Conservation (phyloP, 2,329 filamentous ascomycete species). For the Stemphylium vesicarium region DNA sequence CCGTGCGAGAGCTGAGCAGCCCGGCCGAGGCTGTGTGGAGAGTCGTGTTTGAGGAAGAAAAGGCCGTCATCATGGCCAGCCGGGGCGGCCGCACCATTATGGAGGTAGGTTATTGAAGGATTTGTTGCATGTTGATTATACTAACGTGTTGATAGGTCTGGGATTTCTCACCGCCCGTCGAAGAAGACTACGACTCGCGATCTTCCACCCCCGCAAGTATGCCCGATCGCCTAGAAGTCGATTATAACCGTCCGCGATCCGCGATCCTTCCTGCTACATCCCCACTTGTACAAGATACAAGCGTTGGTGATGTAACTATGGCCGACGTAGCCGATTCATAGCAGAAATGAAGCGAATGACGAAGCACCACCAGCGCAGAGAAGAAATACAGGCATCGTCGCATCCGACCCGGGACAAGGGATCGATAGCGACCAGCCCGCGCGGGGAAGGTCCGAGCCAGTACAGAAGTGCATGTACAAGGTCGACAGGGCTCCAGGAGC, state of each 20-base stretch:
- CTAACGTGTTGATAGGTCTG: constrained; percentile 70
- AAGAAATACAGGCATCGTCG: neutral
- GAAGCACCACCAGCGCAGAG: neutral
- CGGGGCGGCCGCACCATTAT: constrained; percentile 87
- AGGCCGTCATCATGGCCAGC: constrained; percentile 93
- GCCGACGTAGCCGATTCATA: constrained; percentile 38
- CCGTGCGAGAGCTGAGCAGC: constrained; percentile 88
- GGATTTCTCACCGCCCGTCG: constrained; percentile 84
- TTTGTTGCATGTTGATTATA: constrained; percentile 3
- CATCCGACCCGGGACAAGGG: neutral
- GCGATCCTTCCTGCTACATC: constrained; percentile 36
- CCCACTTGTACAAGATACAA: constrained; percentile 30
- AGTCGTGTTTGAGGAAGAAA: constrained; percentile 97
- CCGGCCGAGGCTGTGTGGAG: constrained; percentile 97
- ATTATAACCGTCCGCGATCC: constrained; percentile 42
- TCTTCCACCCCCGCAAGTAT: constrained; percentile 53
- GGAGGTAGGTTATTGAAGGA: constrained; percentile 71
- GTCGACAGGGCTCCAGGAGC: neutral
- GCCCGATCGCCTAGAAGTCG: constrained; percentile 47
- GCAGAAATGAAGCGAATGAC: neutral
- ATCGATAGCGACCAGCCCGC: neutral
- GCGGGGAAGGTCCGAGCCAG: neutral
- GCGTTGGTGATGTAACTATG: constrained; percentile 41
- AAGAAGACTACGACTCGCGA: constrained; percentile 52
- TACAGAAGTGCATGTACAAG: neutral